These are phyloP conservation scores for Bipolaris oryzae DNA, from an alignment of 2,329 filamentous ascomycete genomes.

Conservation along the genomic window DNA sequence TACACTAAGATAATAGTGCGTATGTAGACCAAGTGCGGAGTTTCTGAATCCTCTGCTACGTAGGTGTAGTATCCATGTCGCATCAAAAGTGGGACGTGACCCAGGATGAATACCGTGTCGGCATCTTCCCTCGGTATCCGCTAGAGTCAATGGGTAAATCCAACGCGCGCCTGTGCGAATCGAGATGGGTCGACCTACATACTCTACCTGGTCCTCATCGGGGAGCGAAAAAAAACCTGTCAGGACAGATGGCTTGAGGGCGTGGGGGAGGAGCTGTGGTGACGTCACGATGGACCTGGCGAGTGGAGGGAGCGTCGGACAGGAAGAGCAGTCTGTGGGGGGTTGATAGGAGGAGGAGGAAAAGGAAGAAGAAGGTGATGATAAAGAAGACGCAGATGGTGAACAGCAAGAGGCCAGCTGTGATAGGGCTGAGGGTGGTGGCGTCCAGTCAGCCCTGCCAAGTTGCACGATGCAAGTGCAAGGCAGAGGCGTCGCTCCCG, in stretches of 20 bases:
- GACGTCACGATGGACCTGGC: neutral
- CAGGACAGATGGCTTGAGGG: neutral
- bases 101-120: neutral
- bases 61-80: neutral
- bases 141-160: neutral
- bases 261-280: neutral
- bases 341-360: neutral
- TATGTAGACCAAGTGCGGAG: neutral
- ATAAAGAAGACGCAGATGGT: neutral
- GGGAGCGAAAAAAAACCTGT: neutral
- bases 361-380: neutral
- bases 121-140: no score
- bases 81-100: conserved; percentile 2
- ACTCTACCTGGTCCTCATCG: neutral
- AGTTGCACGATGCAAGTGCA: conserved; percentile 21
- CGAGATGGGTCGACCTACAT: no score
- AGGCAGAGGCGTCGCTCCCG: conserved; percentile 25
- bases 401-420: neutral
- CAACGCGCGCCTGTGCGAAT: neutral
- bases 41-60: neutral
- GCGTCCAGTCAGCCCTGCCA: conserved; percentile 23
- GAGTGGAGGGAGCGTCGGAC: neutral
- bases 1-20: neutral
- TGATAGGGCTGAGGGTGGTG: neutral
- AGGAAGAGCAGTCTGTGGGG: neutral